Evolutionary conservation across 1,139 yeast species (phyloP).

Genomic region (Zygosaccharomyces pseudobailii): DNA sequence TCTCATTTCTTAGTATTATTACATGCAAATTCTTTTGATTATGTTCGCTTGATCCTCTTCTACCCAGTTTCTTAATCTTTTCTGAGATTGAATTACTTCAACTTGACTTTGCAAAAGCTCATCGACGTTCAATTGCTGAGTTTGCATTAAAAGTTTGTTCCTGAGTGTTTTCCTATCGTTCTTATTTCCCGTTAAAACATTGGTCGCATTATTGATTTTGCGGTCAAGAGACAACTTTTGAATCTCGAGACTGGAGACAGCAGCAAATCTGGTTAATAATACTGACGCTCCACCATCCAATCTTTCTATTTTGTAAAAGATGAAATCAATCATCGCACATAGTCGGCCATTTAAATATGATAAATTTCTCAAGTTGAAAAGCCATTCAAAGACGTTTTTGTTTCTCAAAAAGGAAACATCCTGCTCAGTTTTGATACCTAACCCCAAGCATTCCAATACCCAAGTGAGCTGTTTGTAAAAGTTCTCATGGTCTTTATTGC

Average conservation of each 20-base stretch:
- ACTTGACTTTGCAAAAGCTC: constrained; percentile 47
- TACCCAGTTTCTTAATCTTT: constrained; percentile 61
- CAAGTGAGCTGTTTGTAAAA: constrained; percentile 60
- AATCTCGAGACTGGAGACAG: constrained; percentile 46
- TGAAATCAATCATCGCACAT: constrained; percentile 38
- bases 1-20: not conserved
- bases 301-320: constrained; percentile 48
- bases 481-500: constrained; percentile 42
- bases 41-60: constrained; percentile 43
- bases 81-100: constrained; percentile 41
- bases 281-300: constrained; percentile 59
- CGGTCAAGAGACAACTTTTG: constrained; percentile 31
- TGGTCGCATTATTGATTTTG: constrained; percentile 15
- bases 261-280: constrained; percentile 60
- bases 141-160: constrained; percentile 34
- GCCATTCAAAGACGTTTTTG: constrained; percentile 63
- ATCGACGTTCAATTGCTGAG: constrained; percentile 40
- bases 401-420: constrained; percentile 52
- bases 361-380: constrained; percentile 49
- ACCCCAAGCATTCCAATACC: constrained; percentile 51
- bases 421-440: constrained; percentile 42
- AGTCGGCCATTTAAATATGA: constrained; percentile 44
- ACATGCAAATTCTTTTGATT: constrained; percentile 39
- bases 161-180: constrained; percentile 24
- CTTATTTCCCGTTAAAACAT: constrained; percentile 17